Evolutionary conservation across 2,329 filamentous ascomycete species (phyloP), one percentile per base, ranked within the genome.

Genomic region (Chaetomium globosum): DNA sequence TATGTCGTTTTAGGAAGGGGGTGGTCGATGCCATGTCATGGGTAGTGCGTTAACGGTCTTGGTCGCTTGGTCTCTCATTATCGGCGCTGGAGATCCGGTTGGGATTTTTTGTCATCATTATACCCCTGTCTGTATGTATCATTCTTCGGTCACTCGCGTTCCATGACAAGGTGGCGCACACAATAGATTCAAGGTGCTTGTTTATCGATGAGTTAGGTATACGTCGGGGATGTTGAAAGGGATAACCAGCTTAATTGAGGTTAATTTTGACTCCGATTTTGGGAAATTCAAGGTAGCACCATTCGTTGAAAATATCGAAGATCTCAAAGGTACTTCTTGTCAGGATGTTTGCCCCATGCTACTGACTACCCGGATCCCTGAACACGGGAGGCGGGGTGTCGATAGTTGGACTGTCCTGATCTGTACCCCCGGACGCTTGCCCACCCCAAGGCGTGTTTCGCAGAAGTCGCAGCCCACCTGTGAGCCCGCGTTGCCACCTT

Each of bases 51-150:
- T 48, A 12, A 23, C 10, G 46, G 46, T 48, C 46, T 48, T n/a
- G 46, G 19, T 48, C n/a, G 19, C 51, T 53, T 19, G 51, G 51
- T n/a, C 7, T n/a, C 23, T 36, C 13, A 21, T 30, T 58, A 10
- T 26, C 13, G 46, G n/a, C 57, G 31, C 28, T 53, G 23, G 58
- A 31, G 33, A 28, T 30, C 6, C 7, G 36, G 26, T 31, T 31
- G 33, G 9, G 9, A 36, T 36, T 58, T n/a, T 19, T 51, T 51
- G 28, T 36, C 12, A 52, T 59, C n/a, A 48, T 59, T 53, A 63
- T 64, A 64, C 61, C 61, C 61, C 48, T 30, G 49, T 10, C 26
- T 59, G 43, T 53, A 53, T 28, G 23, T 23, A 28, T 53, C 51
- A 21, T 26, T 36, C n/a, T 10, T 36, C 30, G 9, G 30, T 39